These are phyloP conservation scores for Alternaria metachromatica DNA, from an alignment of 2,329 filamentous ascomycete species.

Conservation along the genomic window DNA sequence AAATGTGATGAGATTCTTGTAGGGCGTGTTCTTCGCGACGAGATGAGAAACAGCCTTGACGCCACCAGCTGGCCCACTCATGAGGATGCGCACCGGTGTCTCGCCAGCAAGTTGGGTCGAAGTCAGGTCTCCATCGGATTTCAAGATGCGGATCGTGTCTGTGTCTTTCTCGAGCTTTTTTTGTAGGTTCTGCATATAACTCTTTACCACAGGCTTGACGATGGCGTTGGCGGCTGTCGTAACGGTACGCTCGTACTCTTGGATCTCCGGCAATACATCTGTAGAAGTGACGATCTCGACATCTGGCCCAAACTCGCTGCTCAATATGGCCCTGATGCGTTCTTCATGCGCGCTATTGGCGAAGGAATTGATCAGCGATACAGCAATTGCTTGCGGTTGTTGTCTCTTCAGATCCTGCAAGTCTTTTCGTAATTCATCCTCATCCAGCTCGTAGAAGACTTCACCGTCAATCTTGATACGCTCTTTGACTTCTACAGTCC, in stretches of 20 bases:
- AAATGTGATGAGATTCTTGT: constrained; percentile 58
- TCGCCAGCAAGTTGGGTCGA: constrained; percentile 55
- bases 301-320: constrained; percentile 52
- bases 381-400: constrained; percentile 54
- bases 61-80: constrained; percentile 60
- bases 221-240: constrained; percentile 58
- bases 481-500: constrained; percentile 55
- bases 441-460: constrained; percentile 50
- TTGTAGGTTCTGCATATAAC: constrained; percentile 53
- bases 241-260: constrained; percentile 59
- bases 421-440: constrained; percentile 46
- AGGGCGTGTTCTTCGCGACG: constrained; percentile 54
- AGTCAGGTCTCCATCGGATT: constrained; percentile 58
- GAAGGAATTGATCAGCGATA: constrained; percentile 58
- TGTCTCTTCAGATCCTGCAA: constrained; percentile 51
- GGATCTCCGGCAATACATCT: constrained; percentile 56
- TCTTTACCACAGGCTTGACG: constrained; percentile 57
- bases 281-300: constrained; percentile 56
- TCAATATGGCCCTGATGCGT: constrained; percentile 48
- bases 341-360: constrained; percentile 54
- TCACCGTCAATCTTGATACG: constrained; percentile 54
- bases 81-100: constrained; percentile 57
- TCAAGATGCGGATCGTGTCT: constrained; percentile 57
- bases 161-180: constrained; percentile 51
- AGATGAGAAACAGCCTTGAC: constrained; percentile 57